Base-by-base conservation (phyloP, 345 rosid genomes). In the Turnera subulata region DNA sequence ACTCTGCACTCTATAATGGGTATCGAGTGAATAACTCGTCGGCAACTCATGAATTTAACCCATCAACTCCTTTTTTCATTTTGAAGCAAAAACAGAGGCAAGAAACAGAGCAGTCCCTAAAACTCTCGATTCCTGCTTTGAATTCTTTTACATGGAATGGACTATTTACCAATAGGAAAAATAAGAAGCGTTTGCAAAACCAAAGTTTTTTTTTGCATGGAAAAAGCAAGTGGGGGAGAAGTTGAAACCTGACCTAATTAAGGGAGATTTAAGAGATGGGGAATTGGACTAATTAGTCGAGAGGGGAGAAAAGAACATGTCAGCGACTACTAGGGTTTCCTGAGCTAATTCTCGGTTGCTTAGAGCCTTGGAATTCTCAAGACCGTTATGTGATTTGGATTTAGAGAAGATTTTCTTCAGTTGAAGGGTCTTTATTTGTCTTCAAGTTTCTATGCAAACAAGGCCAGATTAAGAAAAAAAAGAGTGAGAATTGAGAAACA, bases 211-310 rank as follows among this genome's bases (percentile, higher is more conserved):
- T 64, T 46, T 44, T 46, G 56, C 68, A 53, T 63, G 66, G 58
- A 62, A 48, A 22, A 51, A 51, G 14, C 14, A 57, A 45, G 48
- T 24, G 17, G 56, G 70, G 47, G 51, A 66, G 85, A 80, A 74
- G 66, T 65, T 56, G 86, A 82, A 80, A 56, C 68, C 59, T 55
- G 79, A 85, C 88, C 96, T 74, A 83, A 76, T 68, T 50, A 32
- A 55, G 55, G 72, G 68, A 72, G 45, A 35, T 57, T 19, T 29
- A 21, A 17, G 29, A 42, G 50, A 23, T 57, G 19, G 56, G 49
- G 48, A 25, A 33, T 61, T 7, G 6, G 43, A 56, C 56, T 26
- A 53, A 49, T 54, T 9, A 15, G 38, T 4, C 19, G 38, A 50
- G 67, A 54, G 58, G 4, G 53, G 56, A 35, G 52, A 87, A 80